Evolutionary conservation across 768 basidiomycete species (phyloP), one percentile per base, ranked within the genome.

Genomic region (Pholiota microspora): DNA sequence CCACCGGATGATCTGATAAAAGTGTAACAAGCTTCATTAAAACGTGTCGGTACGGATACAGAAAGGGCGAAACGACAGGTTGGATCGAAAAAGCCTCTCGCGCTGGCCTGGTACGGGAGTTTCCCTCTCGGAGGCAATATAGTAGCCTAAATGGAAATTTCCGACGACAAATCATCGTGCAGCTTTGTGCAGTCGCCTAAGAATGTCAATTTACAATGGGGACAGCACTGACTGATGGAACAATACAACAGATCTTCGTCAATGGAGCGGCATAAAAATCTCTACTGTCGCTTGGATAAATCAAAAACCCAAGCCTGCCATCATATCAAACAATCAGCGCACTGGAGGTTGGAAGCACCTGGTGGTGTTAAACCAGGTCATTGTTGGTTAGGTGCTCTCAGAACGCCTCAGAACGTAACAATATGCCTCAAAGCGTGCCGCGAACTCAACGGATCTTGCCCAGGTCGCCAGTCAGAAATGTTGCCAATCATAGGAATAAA

Each of bases 21-120:
- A 51, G 38, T 44, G 35, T 50, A 50, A 38, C 49, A 51, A 44
- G 28, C 40, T 51, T 44, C 24, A 21, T 29, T 16, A 51, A 38
- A 51, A 51, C 51, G 51, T 51, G 51, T 18, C 27, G 25, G 40
- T 35, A 45, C 40, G 6, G 51, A 51, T 44, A 45, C 16, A 51
- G 51, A 24, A 51, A 29, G 10, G 40, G 9, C 12, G 51, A 45
- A 51, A 51, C 51, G 51, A 42, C 18, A 28, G 29, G 16, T 32
- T 44, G 51, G 51, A 40, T 31, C 6, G 23, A 8, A 40, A 13
- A 31, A 16, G 18, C 38, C 40, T 21, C 4, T 21, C 23, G 27
- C 12, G 12, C 29, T 31, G 6, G n/a, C 32, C 40, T 21, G 40
- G 23, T 42, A 49, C 49, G 36, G 25, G 15, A 50, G 35, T 38